Evolutionary conservation across 148 eudicot genomes (phyloP), one percentile per base, ranked within the genome.

Genomic region (Pouteria glomerata): DNA sequence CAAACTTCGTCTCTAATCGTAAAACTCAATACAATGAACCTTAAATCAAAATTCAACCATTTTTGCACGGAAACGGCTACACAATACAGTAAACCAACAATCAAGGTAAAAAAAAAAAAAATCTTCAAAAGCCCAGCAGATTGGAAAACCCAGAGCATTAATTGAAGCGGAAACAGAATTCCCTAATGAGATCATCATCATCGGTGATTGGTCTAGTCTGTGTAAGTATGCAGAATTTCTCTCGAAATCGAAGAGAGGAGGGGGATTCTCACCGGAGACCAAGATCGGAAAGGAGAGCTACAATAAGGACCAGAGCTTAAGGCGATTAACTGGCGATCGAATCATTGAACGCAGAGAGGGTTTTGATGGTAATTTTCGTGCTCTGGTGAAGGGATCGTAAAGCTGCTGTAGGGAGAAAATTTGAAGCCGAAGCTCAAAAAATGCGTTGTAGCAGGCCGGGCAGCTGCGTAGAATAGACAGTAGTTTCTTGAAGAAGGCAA

Each of bases 251-350:
- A 26, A 63, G 29, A 58, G 44, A 39, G 44, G 44, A 4, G 44
- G 44, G 44, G 44, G 44, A 39, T 39, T 39, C 44, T 39, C 10
- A 39, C 84, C 72, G 42, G 65, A 50, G 47, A 64, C 75, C 78
- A 77, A 76, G 78, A 69, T 73, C 72, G 78, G 31, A 69, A 45
- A 42, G 44, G 45, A 63, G 31, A 35, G 44, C 44, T 39, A 10
- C 44, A 10, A 55, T 21, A n/a, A n/a, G n/a, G n/a, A n/a, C 14
- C 42, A 26, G 23, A 12, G 61, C 35, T 55, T 11, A n/a, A n/a
- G 26, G 47, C 45, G 47, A 37, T 55, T 41, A 39, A 39, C 10
- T 39, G 44, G 10, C 44, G 44, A 16, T 69, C 26, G 52, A 63
- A 37, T 37, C 14, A 45, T 13, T 30, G 71, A 52, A 53, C 19